A percentile compares a stretch with the other conserved stretches of the same genome.
phyloP scores from a whole-genome alignment of 75 land plant species.

The Selaginella tamariscina region DNA sequence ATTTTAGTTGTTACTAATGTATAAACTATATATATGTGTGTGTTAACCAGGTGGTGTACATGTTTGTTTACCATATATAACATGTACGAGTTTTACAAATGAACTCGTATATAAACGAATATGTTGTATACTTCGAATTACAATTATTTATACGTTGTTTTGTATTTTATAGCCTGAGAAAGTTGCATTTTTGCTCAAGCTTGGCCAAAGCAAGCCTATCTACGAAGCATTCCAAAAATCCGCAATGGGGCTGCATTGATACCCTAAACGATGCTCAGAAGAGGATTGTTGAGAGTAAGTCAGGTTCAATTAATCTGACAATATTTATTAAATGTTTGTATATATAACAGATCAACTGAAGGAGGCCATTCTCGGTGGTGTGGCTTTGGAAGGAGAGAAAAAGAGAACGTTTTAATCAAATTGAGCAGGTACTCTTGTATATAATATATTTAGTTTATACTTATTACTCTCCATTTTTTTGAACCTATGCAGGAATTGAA shows the following conservation, averaged over 20 bases:
- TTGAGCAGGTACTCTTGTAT: conserved; percentile 43
- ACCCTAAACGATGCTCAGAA: conserved; percentile 55
- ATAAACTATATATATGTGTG: no score
- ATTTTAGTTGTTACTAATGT: no score
- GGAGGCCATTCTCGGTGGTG: conserved; percentile 74
- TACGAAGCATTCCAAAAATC: conserved; percentile 67
- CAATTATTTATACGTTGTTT: background rate
- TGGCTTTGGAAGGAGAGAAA: conserved; percentile 58
- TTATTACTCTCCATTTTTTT: background rate
- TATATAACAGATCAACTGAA: conserved; percentile 41
- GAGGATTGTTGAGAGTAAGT: conserved; percentile 66
- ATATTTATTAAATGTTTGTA: background rate
- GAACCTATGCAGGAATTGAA: conserved; percentile 45
- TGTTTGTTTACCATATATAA: no score
- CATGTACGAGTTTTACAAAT: no score
- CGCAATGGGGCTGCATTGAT: conserved; percentile 44
- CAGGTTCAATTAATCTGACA: background rate
- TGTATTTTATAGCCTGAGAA: conserved; percentile 62
- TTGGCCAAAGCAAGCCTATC: conserved; percentile 80
- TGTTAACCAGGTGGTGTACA: no score
- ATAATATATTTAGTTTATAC: background rate
- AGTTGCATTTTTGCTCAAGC: conserved; percentile 49
- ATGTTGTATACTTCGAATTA: no score
- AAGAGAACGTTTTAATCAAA: conserved; percentile 52
- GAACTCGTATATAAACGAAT: no score